Evolutionary conservation across 2,329 filamentous ascomycete genomes (phyloP).

Genomic region (Acarospora socialis): DNA sequence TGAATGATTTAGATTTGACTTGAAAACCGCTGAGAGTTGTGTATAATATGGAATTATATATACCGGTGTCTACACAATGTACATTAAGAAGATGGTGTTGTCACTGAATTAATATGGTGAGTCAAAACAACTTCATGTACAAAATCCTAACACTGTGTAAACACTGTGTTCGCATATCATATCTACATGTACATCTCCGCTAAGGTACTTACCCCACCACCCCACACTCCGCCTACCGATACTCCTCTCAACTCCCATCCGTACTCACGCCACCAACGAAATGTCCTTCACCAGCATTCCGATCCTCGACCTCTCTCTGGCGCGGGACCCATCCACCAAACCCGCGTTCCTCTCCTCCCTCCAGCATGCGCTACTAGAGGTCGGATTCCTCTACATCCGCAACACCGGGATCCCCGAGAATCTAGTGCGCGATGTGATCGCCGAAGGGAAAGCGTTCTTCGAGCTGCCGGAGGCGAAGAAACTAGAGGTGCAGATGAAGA

Average conservation of each 20-base stretch:
- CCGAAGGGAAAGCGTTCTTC: constrained; percentile 60
- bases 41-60: too few relatives aligned
- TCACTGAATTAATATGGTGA: too few relatives aligned
- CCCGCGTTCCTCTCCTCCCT: constrained; percentile 56
- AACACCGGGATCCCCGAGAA: constrained; percentile 59
- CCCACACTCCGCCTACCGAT: constrained; percentile 8
- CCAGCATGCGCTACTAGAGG: constrained; percentile 62
- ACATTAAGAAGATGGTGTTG: too few relatives aligned
- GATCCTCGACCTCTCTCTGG: constrained; percentile 58
- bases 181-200: constrained; percentile 15
- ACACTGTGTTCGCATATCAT: too few relatives aligned
- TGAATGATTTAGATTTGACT: too few relatives aligned
- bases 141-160: too few relatives aligned
- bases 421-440: constrained; percentile 51
- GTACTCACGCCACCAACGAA: constrained; percentile 1
- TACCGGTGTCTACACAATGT: too few relatives aligned
- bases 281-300: constrained; percentile 66
- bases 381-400: constrained; percentile 77
- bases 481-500: constrained; percentile 59
- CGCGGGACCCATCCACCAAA: constrained; percentile 51
- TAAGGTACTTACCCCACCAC: too few relatives aligned
- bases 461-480: constrained; percentile 64
- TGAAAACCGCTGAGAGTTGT: too few relatives aligned
- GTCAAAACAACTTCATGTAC: too few relatives aligned
- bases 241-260: neutral